These are phyloP conservation scores for Anastatica hierochuntica DNA, from an alignment of 345 rosid genomes.

Conservation along the genomic window DNA sequence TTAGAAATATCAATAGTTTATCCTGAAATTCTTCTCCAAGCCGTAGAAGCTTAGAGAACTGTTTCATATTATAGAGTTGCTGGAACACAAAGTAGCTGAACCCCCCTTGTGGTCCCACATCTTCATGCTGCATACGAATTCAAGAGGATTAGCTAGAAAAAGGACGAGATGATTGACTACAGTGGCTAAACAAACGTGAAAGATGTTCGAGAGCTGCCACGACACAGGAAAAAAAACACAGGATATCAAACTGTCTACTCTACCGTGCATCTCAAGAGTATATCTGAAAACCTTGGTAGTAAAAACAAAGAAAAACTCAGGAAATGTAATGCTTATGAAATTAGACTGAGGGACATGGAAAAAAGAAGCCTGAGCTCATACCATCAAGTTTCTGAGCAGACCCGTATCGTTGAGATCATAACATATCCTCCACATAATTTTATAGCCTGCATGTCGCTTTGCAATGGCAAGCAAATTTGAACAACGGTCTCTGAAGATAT, in stretches of 20 bases:
- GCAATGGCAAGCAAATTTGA: slow-evolving; percentile 59
- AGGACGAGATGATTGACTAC: neutral
- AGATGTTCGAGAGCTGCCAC: neutral
- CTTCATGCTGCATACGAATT: slow-evolving; percentile 50
- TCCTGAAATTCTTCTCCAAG: slow-evolving; percentile 95
- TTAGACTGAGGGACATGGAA: neutral
- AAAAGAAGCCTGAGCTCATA: slow-evolving; percentile 25
- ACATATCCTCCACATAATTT: slow-evolving; percentile 74
- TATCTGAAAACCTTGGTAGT: neutral
- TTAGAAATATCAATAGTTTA: slow-evolving; percentile 59
- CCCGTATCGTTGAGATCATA: slow-evolving; percentile 72
- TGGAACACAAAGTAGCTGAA: slow-evolving; percentile 85
- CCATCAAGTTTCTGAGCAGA: slow-evolving; percentile 79
- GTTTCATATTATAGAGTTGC: slow-evolving; percentile 53
- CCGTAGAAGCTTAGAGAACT: slow-evolving; percentile 70
- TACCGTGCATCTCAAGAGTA: neutral
- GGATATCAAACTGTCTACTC: neutral
- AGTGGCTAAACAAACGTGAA: neutral
- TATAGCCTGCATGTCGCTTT: slow-evolving; percentile 72
- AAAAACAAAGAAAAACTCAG: neutral
- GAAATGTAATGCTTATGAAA: neutral
- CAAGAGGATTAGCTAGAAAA: slow-evolving; percentile 5
- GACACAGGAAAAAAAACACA: neutral
- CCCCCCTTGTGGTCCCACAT: slow-evolving; percentile 88
- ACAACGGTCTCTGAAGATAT: slow-evolving; percentile 48